Evolutionary conservation across 768 basidiomycete species (phyloP).

Genomic region (Lentinula detonsa): DNA sequence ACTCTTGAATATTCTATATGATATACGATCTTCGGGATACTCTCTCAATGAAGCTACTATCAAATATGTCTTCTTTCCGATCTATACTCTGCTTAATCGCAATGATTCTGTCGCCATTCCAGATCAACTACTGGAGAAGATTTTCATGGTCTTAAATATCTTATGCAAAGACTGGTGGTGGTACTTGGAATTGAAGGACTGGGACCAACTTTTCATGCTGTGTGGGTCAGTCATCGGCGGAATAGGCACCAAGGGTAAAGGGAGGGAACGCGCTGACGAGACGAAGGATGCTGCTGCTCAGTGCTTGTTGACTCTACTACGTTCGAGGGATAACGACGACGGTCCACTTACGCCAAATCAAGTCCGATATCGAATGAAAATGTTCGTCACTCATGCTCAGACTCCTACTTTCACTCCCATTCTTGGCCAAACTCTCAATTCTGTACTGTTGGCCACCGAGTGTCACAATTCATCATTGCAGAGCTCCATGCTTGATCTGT

Average conservation of each 20-base stretch:
- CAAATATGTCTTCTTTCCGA: constrained; percentile 82
- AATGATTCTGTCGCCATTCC: constrained; percentile 66
- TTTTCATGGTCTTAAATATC: constrained; percentile 51
- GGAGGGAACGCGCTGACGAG: constrained; percentile 71
- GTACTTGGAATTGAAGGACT: constrained; percentile 62
- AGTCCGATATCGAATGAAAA: constrained; percentile 22
- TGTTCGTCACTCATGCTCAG: constrained; percentile 39
- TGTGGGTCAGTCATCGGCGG: constrained; percentile 60
- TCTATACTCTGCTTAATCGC: constrained; percentile 78
- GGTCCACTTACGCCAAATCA: constrained; percentile 19
- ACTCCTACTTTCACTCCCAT: constrained; percentile 60
- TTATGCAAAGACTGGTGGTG: constrained; percentile 83
- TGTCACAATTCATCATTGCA: constrained; percentile 62
- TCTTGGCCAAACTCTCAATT: constrained; percentile 77
- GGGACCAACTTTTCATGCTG: constrained; percentile 85
- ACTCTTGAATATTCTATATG: constrained; percentile 42
- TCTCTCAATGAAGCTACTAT: constrained; percentile 54
- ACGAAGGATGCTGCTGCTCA: constrained; percentile 68
- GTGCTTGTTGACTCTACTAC: constrained; percentile 63
- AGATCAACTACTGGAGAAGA: constrained; percentile 71
- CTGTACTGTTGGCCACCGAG: constrained; percentile 53
- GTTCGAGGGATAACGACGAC: constrained; percentile 37
- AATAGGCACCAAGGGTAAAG: constrained; percentile 63
- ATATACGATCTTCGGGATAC: constrained; percentile 28
- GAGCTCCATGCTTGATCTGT: constrained; percentile 49